A percentile compares a stretch with the other conserved stretches of the same genome.
Evolutionary conservation across 2,329 filamentous ascomycete genomes (phyloP).

Genomic region (Epichloe gansuensis): DNA sequence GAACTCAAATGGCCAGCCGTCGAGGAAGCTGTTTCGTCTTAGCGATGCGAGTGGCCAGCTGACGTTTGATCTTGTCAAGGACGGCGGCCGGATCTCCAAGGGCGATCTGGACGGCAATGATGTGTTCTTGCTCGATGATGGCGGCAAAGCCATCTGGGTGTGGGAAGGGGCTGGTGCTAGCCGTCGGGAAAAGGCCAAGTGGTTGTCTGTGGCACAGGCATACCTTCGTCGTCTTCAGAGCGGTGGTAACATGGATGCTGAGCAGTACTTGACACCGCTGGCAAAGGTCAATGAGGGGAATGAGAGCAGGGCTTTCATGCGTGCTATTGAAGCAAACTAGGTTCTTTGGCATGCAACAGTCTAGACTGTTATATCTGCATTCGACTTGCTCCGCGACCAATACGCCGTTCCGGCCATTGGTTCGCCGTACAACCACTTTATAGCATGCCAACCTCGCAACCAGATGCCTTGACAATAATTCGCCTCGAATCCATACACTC

Average conservation of each 20-base stretch:
- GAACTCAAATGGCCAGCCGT: constrained; percentile 6
- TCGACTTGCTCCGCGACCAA: no score
- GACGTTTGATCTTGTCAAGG: constrained; percentile 44
- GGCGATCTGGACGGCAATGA: constrained; percentile 44
- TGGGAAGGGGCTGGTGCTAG: constrained; percentile 52
- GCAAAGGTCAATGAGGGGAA: constrained; percentile 44
- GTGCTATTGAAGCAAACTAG: constrained; percentile 24
- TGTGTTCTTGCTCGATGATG: constrained; percentile 49
- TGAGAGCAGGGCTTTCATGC: constrained; percentile 40
- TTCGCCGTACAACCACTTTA: constrained; percentile 26
- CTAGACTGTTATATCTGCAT: no score
- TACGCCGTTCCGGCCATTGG: no score
- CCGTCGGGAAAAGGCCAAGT: constrained; percentile 42
- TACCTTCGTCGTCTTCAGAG: constrained; percentile 34
- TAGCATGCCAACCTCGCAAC: constrained; percentile 12
- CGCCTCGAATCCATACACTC: no score
- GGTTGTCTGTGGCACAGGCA: constrained; percentile 45
- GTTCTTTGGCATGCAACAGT: not conserved
- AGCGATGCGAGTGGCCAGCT: constrained; percentile 47
- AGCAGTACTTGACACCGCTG: constrained; percentile 34
- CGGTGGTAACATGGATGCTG: constrained; percentile 6
- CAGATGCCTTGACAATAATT: constrained; percentile 30
- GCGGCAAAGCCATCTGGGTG: constrained; percentile 47
- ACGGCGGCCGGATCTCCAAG: constrained; percentile 31
- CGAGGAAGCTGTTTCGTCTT: constrained; percentile 43